Conservation (phyloP, 345 rosid species). For the Atalantia buxifolia region DNA sequence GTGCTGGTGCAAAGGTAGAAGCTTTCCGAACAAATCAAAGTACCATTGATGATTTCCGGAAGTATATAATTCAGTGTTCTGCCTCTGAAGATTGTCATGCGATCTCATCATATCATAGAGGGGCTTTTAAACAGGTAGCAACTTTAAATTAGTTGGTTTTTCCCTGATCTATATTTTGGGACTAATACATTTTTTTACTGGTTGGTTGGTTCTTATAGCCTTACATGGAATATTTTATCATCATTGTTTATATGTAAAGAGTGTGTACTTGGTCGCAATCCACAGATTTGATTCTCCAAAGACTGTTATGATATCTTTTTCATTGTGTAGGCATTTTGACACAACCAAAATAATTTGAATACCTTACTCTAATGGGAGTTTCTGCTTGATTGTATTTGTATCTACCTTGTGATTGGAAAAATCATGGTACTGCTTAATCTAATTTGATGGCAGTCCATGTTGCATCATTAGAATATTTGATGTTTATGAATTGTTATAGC, state of each 20-base stretch:
- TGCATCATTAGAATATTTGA: not conserved
- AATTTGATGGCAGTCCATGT: not conserved
- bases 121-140: constrained; percentile 61
- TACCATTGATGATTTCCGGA: constrained; percentile 72
- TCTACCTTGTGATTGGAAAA: not conserved
- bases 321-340: not conserved
- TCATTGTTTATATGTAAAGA: not conserved
- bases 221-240: not conserved
- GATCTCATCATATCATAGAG: constrained; percentile 82
- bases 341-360: not conserved
- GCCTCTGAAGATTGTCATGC: constrained; percentile 71
- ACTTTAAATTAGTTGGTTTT: not conserved
- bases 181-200: not conserved
- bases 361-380: not conserved
- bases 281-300: not conserved
- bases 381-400: not conserved
- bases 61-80: constrained; percentile 52
- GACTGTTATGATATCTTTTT: not conserved
- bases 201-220: constrained; percentile 2
- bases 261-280: not conserved
- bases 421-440: not conserved
- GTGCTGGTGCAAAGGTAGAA: constrained; percentile 89
- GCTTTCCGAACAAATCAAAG: constrained; percentile 83
- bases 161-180: not conserved
- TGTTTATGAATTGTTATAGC: not conserved